Evolutionary conservation across 2,329 filamentous ascomycete species (phyloP), one percentile per base, ranked within the genome.

Genomic region (Xylariaceae sp.): DNA sequence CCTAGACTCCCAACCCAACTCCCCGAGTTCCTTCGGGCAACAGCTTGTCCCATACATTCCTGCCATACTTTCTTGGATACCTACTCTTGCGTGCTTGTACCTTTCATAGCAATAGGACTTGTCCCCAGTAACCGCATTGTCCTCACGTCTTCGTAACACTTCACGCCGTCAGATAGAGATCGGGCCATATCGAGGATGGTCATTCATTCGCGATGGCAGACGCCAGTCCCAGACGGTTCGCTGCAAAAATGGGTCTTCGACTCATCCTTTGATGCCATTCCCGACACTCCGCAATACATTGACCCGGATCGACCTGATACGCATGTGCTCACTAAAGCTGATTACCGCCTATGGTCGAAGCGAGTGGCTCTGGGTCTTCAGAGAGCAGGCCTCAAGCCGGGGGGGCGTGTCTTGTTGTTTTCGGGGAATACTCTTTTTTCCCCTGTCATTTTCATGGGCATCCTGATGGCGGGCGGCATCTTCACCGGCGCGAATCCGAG

Each of bases 401-500:
- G 85, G 9, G 86, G 89, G 51, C 78, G 85, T 2, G 78, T 91
- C 4, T 66, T 91, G 35, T 65, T 91, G 16, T 90, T 84, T 63
- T 83, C 83, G 0, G 77, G 80, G 17, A 91, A 90, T 63, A 82
- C 76, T 50, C 62, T 91, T 12, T 87, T 84, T 66, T 87, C 83
- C 57, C 83, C 87, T 0, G 69, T 78, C 1, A 68, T 87, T 1
- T 78, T 90, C 40, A 71, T 89, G 62, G 87, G 87, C 13, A 72
- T 85, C 16, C 71, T 89, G 38, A 89, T 89, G 79, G 85, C 87
- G 0, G 85, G 85, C 3, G 85, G 85, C 2, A 68, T 91, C 40
- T 91, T 91, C 65, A 85, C 82, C 0, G 87, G 85, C 19, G 84
- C 84, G 2, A 89, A 88, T 46, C 84, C 85, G 0, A 73, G 71